Conservation (phyloP, 2,329 filamentous ascomycete genomes). For the Fusarium sp. region DNA sequence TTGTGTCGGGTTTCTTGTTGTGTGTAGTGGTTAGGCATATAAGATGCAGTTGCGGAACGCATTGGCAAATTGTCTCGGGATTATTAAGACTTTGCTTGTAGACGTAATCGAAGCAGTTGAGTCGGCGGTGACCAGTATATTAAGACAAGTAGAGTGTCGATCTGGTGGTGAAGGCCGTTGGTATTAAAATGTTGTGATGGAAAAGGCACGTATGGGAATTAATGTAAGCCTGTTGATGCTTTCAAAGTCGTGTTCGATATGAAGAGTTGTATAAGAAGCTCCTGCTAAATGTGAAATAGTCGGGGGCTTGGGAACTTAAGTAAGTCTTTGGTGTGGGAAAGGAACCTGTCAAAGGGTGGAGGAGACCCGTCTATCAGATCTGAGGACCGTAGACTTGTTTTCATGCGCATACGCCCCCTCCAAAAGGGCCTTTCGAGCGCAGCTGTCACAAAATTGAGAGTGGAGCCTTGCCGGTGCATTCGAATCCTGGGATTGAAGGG, state of each 20-base stretch:
- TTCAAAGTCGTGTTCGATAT: constrained; percentile 31
- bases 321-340: constrained; percentile 47
- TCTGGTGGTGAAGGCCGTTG: constrained; percentile 8
- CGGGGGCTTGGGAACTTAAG: constrained; percentile 48
- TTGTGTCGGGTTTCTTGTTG: constrained; percentile 52
- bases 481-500: constrained; percentile 46
- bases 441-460: constrained; percentile 47
- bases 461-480: constrained; percentile 39
- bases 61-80: constrained; percentile 34
- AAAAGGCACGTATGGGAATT: constrained; percentile 18
- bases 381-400: constrained; percentile 42
- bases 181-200: constrained; percentile 19
- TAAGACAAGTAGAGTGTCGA: constrained; percentile 18
- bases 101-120: constrained; percentile 14
- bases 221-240: constrained; percentile 28
- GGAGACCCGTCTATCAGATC: constrained; percentile 48
- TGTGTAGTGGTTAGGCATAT: constrained; percentile 49
- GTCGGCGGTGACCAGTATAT: constrained; percentile 22
- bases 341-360: constrained; percentile 46
- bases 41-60: constrained; percentile 45
- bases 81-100: constrained; percentile 31
- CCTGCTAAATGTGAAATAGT: constrained; percentile 37
- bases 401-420: constrained; percentile 41
- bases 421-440: constrained; percentile 38
- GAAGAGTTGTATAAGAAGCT: constrained; percentile 36